These are phyloP conservation scores for Hymenoscyphus fraxineus DNA, from an alignment of 2,329 filamentous ascomycete genomes.

Conservation along the genomic window DNA sequence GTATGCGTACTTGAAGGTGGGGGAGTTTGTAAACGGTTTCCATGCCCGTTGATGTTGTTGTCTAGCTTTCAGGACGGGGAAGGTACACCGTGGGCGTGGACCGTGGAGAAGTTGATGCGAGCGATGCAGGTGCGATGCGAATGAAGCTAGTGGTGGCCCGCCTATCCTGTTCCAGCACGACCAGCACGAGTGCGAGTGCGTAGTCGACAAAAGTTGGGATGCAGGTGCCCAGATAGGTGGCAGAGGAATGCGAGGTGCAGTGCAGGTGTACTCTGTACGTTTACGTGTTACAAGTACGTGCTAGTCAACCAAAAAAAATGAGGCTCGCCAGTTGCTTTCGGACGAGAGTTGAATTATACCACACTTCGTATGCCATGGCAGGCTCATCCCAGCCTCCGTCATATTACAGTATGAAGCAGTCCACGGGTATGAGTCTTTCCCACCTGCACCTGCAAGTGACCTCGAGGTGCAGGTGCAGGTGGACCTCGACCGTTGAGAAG, in stretches of 20 bases:
- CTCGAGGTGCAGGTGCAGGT: too few species aligned
- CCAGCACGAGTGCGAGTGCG: neutral
- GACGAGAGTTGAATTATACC: neutral
- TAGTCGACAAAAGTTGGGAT: neutral
- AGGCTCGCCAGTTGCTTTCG: neutral
- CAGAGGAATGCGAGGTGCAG: neutral
- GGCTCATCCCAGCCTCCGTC: neutral
- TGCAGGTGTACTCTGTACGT: too few species aligned
- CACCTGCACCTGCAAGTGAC: too few species aligned
- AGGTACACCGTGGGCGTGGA: neutral
- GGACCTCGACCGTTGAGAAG: neutral
- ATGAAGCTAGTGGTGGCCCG: neutral
- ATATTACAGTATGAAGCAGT: neutral
- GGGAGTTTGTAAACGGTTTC: constrained; percentile 9
- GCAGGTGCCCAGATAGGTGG: neutral
- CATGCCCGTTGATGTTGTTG: constrained; percentile 5
- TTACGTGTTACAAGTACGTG: too few species aligned
- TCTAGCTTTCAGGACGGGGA: neutral
- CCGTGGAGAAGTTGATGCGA: too few species aligned
- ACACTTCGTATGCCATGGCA: neutral
- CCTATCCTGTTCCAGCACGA: neutral
- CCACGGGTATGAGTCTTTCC: neutral
- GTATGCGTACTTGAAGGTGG: constrained; percentile 13
- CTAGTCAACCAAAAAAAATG: neutral
- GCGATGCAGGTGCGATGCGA: neutral